These are phyloP conservation scores for Cutaneotrichosporon dermatis DNA, from an alignment of 1,284 basidiomycete genomes.

Conservation along the genomic window DNA sequence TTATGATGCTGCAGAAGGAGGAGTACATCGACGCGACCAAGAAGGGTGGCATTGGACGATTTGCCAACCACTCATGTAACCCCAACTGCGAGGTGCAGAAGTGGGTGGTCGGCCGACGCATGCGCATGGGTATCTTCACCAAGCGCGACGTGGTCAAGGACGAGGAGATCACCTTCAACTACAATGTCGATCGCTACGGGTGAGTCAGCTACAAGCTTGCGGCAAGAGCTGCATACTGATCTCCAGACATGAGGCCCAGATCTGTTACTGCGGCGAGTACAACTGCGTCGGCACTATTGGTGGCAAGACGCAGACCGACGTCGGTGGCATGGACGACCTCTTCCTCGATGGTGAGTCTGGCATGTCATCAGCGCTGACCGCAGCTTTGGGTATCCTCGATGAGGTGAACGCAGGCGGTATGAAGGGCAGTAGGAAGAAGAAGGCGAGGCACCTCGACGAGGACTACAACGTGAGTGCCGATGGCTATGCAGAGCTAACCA, in stretches of 20 bases:
- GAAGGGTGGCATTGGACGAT: slow-evolving; percentile 90
- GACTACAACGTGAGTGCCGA: slow-evolving; percentile 65
- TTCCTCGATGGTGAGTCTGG: slow-evolving; percentile 75
- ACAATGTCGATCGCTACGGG: slow-evolving; percentile 99
- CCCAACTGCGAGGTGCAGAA: slow-evolving; percentile 99
- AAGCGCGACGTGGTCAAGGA: slow-evolving; percentile 73
- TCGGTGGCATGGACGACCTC: slow-evolving; percentile 86
- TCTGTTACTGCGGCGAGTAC: slow-evolving; percentile 91
- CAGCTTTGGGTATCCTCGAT: slow-evolving; percentile 91
- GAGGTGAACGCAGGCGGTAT: slow-evolving; percentile 72
- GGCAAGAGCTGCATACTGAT: too few relatives aligned
- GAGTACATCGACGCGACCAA: slow-evolving; percentile 99
- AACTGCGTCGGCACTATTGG: slow-evolving; percentile 96
- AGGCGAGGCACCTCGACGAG: slow-evolving; percentile 85
- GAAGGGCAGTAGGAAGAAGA: slow-evolving; percentile 87
- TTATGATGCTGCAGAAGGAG: slow-evolving; percentile 99
- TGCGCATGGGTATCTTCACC: slow-evolving; percentile 98
- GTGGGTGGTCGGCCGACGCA: slow-evolving; percentile 87
- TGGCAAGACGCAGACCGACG: slow-evolving; percentile 97
- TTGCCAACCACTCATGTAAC: slow-evolving; percentile 96
- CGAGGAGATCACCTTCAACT: slow-evolving; percentile 98
- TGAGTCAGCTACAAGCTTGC: slow-evolving; percentile 36
- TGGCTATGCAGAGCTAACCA: not conserved
- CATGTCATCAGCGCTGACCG: not conserved
- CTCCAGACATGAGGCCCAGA: slow-evolving; percentile 83